Base-by-base conservation (phyloP, 2,329 filamentous ascomycete species). In the Aspergillus costaricaensis region DNA sequence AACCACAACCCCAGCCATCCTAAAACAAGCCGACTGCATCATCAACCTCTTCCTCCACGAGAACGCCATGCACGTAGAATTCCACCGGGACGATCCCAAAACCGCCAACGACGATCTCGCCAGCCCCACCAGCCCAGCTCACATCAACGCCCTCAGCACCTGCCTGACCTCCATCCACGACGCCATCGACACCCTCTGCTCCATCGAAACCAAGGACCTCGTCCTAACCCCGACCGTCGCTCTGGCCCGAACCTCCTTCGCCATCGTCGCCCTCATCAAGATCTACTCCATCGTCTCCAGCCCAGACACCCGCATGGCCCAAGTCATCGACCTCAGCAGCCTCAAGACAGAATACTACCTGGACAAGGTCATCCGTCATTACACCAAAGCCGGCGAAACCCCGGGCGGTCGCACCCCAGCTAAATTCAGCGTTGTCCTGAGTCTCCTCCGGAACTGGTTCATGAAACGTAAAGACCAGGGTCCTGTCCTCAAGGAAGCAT, bases 21-120 rank as follows among this genome's bases (percentile, higher is more conserved):
- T 92, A 49, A 77, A 79, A 17, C 82, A 92, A 65, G 84, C 85
- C 62, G 87, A 91, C 65, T 80, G 88, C 64, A 83, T 89, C 2
- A 72, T 91, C 38, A 88, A 83, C 62, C 78, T 93, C 3, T 92
- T 90, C 71, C 87, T 92, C 79, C 88, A 93, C 72, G 91, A 93
- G 74, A 85, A 91, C 57, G 87, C 85, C 2, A 84, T 93, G 64
- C 87, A 91, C 64, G 80, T 85, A 8, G 87, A 90, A 55, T 83
- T 85, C 63, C 80, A 79, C 19, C 80, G 81, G 2, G 81, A 86
- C 7, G 82, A 63, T 14, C 50, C 59, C 4, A 66, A 63, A 7
- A 41, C 62, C 4, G 19, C 59, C 25, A 62, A 71, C 59, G 57
- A 71, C 47, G 65, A 65, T 3, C 65, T 72, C 55, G 62, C 66